These are phyloP conservation scores for Pseudophaeomoniella oleicola DNA, from an alignment of 2,329 filamentous ascomycete species.

Conservation along the genomic window DNA sequence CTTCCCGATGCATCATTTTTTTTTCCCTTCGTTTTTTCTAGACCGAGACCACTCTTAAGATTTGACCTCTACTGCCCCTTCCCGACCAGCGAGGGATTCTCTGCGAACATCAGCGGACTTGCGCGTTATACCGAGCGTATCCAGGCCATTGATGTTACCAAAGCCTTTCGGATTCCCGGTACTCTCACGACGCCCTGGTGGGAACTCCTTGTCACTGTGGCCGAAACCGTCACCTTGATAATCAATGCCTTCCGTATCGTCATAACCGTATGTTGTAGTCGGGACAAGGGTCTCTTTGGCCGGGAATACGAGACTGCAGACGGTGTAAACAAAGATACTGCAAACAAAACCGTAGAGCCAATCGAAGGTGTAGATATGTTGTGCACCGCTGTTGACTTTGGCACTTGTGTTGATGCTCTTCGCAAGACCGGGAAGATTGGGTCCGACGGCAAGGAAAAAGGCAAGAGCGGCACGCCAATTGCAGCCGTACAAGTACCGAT, in stretches of 20 bases:
- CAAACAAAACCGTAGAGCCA: conserved; percentile 48
- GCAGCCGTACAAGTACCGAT: conserved; percentile 22
- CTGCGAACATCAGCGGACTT: conserved; percentile 5
- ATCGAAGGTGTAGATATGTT: conserved; percentile 48
- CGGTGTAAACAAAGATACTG: conserved; percentile 41
- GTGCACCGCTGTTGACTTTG: conserved; percentile 24
- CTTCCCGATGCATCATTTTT: too few relatives aligned
- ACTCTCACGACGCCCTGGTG: conserved; percentile 4
- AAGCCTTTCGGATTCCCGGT: conserved; percentile 9
- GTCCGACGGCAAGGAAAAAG: conserved; percentile 41
- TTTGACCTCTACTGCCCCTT: too few relatives aligned
- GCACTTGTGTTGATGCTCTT: conserved; percentile 16
- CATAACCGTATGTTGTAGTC: conserved; percentile 8
- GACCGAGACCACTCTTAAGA: too few relatives aligned
- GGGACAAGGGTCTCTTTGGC: conserved; percentile 5
- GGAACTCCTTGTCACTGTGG: conserved; percentile 6
- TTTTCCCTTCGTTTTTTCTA: too few relatives aligned
- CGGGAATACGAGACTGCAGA: conserved; percentile 17
- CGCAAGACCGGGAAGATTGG: conserved; percentile 42
- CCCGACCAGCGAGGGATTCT: background rate
- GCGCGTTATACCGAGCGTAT: conserved; percentile 7
- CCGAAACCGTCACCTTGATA: conserved; percentile 3
- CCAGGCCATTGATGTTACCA: conserved; percentile 7
- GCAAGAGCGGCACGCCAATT: conserved; percentile 47
- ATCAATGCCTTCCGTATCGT: conserved; percentile 7